These are phyloP conservation scores for Aspergillus transmontanensis DNA, from an alignment of 2,329 filamentous ascomycete genomes.

Conservation along the genomic window DNA sequence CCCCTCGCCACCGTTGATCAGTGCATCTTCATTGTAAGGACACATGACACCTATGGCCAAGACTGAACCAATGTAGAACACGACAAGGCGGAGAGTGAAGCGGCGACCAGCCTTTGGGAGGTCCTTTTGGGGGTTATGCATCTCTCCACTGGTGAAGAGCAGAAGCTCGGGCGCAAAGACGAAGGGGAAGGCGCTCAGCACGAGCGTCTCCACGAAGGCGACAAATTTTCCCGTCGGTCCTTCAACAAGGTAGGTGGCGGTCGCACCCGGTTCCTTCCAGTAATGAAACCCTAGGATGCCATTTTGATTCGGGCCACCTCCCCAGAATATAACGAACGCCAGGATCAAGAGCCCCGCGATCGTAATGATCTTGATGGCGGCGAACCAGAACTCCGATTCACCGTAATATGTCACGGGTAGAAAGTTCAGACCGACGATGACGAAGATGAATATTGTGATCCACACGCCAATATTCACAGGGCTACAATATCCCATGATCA, in stretches of 20 bases:
- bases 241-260: constrained; percentile 50
- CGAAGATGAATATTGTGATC: constrained; percentile 61
- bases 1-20: constrained; percentile 54
- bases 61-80: constrained; percentile 62
- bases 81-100: constrained; percentile 62
- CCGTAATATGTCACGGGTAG: constrained; percentile 55
- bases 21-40: constrained; percentile 53
- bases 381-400: constrained; percentile 58
- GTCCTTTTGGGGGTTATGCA: constrained; percentile 58
- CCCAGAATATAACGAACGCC: constrained; percentile 58
- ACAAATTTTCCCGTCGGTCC: constrained; percentile 55
- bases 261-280: constrained; percentile 52
- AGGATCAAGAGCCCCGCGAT: constrained; percentile 55
- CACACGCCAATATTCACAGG: constrained; percentile 48
- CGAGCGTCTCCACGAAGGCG: constrained; percentile 53
- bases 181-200: constrained; percentile 57
- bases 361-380: constrained; percentile 55
- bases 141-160: constrained; percentile 60
- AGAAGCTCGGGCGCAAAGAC: constrained; percentile 59
- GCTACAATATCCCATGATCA: too few species aligned
- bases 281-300: constrained; percentile 55
- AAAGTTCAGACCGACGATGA: constrained; percentile 56
- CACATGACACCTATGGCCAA: constrained; percentile 64
- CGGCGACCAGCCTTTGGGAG: constrained; percentile 60
- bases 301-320: constrained; percentile 52